phyloP scores from a whole-genome alignment of 1,284 basidiomycete genomes.

The Tilletia horrida region DNA sequence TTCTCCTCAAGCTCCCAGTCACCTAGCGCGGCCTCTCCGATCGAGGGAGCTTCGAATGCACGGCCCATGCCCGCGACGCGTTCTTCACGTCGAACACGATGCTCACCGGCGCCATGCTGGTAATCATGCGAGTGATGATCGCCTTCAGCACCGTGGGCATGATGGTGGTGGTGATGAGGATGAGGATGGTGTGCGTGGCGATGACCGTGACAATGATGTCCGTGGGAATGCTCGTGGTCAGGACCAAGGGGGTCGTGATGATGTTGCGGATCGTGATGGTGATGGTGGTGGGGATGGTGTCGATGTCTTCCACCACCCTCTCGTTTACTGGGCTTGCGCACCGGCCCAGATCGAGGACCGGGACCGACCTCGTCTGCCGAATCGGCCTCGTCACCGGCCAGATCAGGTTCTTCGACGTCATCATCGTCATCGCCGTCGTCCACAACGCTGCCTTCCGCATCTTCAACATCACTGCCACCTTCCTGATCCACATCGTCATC shows the following conservation, averaged over 20 bases:
- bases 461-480: no score
- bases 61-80: background rate
- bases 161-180: no score
- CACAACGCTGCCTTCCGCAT: background rate
- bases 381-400: slow-evolving; percentile 7
- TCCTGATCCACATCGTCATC: slow-evolving; percentile 34
- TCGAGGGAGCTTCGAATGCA: slow-evolving; percentile 59
- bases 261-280: no score
- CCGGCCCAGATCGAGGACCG: background rate
- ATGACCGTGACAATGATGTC: no score
- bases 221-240: no score
- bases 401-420: background rate
- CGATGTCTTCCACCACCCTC: no score
- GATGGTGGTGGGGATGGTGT: no score
- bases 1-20: slow-evolving; percentile 85
- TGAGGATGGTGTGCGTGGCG: no score
- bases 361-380: slow-evolving; percentile 1
- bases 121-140: no score
- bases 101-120: no score
- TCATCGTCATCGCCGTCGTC: background rate
- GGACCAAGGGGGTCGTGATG: no score
- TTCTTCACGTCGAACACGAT: background rate
- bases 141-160: background rate
- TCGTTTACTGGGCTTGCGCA: no score
- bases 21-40: slow-evolving; percentile 81